Evolutionary conservation across 2,329 filamentous ascomycete species (phyloP).

Genomic region (Whalleya microplaca): DNA sequence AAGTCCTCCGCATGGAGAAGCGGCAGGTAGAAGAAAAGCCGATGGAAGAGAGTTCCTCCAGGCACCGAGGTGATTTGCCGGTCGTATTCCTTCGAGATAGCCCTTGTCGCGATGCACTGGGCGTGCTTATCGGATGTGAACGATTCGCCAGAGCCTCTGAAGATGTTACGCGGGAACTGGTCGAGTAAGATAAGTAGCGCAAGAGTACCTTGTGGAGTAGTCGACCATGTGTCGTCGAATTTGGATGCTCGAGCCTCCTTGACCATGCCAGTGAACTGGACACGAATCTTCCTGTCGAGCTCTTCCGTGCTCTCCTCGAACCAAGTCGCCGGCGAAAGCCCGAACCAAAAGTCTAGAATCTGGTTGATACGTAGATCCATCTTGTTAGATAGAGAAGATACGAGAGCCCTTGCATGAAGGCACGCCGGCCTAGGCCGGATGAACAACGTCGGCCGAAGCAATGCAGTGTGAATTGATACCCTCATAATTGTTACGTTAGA

Average conservation of each 20-base stretch:
- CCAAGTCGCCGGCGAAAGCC: not conserved
- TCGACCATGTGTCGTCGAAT: not conserved
- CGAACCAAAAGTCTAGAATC: not conserved
- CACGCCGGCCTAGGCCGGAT: not conserved
- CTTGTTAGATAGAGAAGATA: too few relatives aligned
- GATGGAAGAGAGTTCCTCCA: not conserved
- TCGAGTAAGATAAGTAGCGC: not conserved
- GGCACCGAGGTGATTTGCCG: not conserved
- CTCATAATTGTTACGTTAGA: not conserved
- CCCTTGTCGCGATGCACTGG: slow-evolving; percentile 13
- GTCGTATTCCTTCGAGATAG: slow-evolving; percentile 17
- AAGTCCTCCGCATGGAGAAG: not conserved
- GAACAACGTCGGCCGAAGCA: not conserved
- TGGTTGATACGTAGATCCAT: not conserved
- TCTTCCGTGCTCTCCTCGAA: not conserved
- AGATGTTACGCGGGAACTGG: slow-evolving; percentile 3
- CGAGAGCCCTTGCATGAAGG: not conserved
- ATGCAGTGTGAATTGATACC: not conserved
- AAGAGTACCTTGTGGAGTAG: not conserved
- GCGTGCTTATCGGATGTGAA: slow-evolving; percentile 13
- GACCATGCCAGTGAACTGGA: slow-evolving; percentile 3
- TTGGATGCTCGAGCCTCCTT: not conserved
- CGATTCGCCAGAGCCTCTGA: slow-evolving; percentile 6
- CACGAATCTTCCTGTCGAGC: slow-evolving; percentile 1
- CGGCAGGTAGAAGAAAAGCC: not conserved